Evolutionary conservation across 306 rosid genomes (phyloP), one percentile per base, ranked within the genome.

Genomic region (Corylus avellana): DNA sequence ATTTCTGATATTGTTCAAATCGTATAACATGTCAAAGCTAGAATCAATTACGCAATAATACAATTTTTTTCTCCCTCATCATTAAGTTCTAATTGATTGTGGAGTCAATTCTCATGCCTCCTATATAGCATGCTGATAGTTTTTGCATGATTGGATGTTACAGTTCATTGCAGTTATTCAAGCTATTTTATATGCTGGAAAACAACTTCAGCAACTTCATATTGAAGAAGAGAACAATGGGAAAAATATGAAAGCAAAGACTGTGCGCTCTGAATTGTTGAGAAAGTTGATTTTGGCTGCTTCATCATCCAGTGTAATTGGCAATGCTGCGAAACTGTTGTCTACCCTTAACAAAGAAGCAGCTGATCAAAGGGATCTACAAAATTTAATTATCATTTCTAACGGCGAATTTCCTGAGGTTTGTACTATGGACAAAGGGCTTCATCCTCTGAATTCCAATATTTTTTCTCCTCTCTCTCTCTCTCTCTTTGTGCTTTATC

Each of bases 91-190:
- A 56, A 12, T 68, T 85, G 80, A 72, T 47, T 83, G 67, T 53
- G 85, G 82, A 58, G 78, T 75, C 61, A 48, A 50, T 16, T 66
- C 47, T 73, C 80, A 68, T 56, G 76, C 47, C 77, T 11, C 20
- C 46, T 69, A 7, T 54, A 27, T 51, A 5, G 72, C 50, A 56
- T 68, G 59, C 46, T 77, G 74, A 63, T 73, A 25, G 59, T 82
- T 82, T 75, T 71, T 81, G 42, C 66, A 57, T 74, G 61, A 80
- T 75, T 71, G 73, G 37, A 22, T 42, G 44, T 78, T 71, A 47
- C 88, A 95, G 99, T 93, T 95, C 71, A 66, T 91, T 88, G 87
- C 97, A 85, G 91, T 91, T 80, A 82, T 91, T 80, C 98, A 95
- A 86, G 91, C 94, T 85, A 82, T 91, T 84, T 76, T 90, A 79